Percentiles rank a stretch among this genome's conserved stretches.
Evolutionary conservation across 345 rosid genomes (phyloP).

Genomic region (Linum lewisii): DNA sequence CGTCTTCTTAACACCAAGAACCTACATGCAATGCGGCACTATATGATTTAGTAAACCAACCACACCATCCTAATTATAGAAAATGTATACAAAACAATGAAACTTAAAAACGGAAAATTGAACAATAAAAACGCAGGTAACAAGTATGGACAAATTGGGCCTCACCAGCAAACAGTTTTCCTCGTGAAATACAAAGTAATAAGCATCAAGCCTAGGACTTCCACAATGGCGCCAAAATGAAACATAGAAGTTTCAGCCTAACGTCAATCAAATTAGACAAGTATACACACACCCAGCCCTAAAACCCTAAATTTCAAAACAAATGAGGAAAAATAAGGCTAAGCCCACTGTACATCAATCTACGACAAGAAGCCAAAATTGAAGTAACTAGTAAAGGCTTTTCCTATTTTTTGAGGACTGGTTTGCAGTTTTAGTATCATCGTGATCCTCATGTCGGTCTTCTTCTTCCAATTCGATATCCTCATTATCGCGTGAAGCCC

Average conservation of each 20-base stretch:
- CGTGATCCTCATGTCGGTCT: conserved; percentile 21
- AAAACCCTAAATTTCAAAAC: neutral
- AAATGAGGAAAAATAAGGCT: neutral
- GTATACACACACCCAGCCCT: neutral
- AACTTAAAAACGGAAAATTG: neutral
- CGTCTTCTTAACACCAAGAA: conserved; percentile 61
- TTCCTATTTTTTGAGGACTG: conserved; percentile 19
- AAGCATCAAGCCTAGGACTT: too few relatives aligned
- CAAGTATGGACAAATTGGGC: too few relatives aligned
- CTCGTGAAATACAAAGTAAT: too few relatives aligned
- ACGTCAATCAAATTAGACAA: neutral
- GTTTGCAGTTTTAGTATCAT: neutral
- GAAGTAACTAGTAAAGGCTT: conserved; percentile 55
- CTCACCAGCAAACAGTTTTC: neutral
- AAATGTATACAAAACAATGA: neutral
- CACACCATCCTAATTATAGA: conserved; percentile 2
- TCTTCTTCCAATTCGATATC: conserved; percentile 18
- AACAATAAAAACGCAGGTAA: neutral
- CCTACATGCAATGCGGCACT: conserved; percentile 30
- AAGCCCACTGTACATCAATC: neutral
- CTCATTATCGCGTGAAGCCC: conserved; percentile 33
- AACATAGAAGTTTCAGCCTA: neutral
- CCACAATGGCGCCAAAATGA: too few relatives aligned
- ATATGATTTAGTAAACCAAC: neutral
- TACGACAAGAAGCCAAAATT: neutral